Base-by-base conservation (phyloP, 306 rosid genomes). In the Begonia fuchsioides region DNA sequence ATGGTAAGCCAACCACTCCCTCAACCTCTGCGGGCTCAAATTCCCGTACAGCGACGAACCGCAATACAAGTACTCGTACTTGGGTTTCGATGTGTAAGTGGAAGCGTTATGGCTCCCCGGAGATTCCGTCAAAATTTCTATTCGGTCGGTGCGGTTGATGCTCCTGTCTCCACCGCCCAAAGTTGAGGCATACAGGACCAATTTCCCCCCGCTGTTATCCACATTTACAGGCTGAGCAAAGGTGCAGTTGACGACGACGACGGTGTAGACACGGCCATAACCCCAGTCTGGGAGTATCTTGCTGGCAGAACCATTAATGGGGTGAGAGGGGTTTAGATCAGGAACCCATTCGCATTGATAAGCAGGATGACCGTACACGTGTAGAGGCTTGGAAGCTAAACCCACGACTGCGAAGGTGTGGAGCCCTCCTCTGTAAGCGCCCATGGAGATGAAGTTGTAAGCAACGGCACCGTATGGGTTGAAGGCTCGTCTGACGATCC, bases 261-360 rank as follows among this genome's bases (percentile, higher is more conserved):
- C n/a, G n/a, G n/a, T n/a, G n/a, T n/a, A n/a, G n/a, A n/a, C n/a
- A n/a, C n/a, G n/a, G n/a, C n/a, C n/a, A n/a, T n/a, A n/a, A n/a
- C n/a, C n/a, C n/a, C n/a, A n/a, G n/a, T n/a, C 97, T 0, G 95
- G 87, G 1, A 90, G 92, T 12, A 85, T 72, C 79, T 90, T 90
- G 73, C 66, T 72, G 1, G 72, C 87, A 9, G 38, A 64, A 17
- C 78, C 51, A 55, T 83, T 47, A 56, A 68, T 48, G 44, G 67
- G 62, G 43, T 55, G n/a, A 32, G 59, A 43, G 20, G 63, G 19
- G 46, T 68, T 54, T 18, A 7, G 57, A 8, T 11, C 6, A 1
- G 94, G 68, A 11, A 58, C 12, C 94, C 94, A 88, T 7, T 65
- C 58, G 49, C 97, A 90, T 44, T 68, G 50, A 69, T 84, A 90